Percentiles rank a stretch among this genome's conserved stretches.
Evolutionary conservation across 2,329 filamentous ascomycete species (phyloP).

Genomic region (Cyphellophora attinorum): DNA sequence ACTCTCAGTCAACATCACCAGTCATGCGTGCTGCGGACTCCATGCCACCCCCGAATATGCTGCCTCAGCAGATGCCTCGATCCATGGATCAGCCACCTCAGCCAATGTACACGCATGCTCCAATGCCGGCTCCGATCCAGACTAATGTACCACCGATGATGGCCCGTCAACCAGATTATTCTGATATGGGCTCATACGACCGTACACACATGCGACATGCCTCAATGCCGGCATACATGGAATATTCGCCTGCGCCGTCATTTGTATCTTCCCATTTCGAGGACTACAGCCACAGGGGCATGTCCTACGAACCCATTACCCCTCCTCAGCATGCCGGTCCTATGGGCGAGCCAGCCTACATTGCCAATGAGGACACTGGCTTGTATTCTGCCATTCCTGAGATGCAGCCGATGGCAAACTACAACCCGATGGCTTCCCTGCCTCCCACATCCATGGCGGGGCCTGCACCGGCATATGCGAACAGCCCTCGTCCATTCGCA

Average conservation of each 20-base stretch:
- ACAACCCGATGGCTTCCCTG: constrained; percentile 85
- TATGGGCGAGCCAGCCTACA: constrained; percentile 88
- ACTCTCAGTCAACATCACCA: constrained; percentile 76
- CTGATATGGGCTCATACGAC: constrained; percentile 70
- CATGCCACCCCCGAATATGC: constrained; percentile 86
- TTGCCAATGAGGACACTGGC: constrained; percentile 94
- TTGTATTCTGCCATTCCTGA: constrained; percentile 93
- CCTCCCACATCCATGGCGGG: constrained; percentile 76
- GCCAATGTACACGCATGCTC: constrained; percentile 65
- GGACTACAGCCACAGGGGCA: constrained; percentile 90
- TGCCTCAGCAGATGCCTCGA: constrained; percentile 50
- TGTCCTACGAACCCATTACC: constrained; percentile 94
- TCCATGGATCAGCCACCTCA: constrained; percentile 54
- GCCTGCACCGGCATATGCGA: constrained; percentile 62
- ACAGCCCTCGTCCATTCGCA: constrained; percentile 57
- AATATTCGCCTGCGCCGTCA: constrained; percentile 95
- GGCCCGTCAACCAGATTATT: constrained; percentile 82
- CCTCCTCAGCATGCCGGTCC: constrained; percentile 82
- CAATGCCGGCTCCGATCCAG: constrained; percentile 49
- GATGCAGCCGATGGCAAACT: constrained; percentile 62
- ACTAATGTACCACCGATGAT: constrained; percentile 52
- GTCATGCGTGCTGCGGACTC: constrained; percentile 84
- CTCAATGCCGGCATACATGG: constrained; percentile 97
- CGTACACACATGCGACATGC: constrained; percentile 85
- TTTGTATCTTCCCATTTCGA: constrained; percentile 99